A percentile compares a stretch with the other conserved stretches of the same genome.
phyloP scores from a whole-genome alignment of 352 stramenopile species.

The Phytophthora agathidicida region DNA sequence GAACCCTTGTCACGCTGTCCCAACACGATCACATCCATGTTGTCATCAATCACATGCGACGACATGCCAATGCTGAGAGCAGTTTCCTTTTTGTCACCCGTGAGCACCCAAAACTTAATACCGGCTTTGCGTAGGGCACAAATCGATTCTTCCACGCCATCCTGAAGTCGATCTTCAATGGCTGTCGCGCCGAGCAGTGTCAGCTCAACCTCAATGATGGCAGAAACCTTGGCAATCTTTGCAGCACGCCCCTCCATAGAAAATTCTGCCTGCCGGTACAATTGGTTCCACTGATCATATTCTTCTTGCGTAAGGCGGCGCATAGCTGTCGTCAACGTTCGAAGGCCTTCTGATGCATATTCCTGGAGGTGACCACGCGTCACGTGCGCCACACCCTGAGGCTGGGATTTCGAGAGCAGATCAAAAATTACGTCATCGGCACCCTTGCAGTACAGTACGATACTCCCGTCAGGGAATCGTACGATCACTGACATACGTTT shows the following conservation, averaged over 20 bases:
- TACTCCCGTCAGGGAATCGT: slow-evolving; percentile 68
- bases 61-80: slow-evolving; percentile 90
- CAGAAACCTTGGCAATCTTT: slow-evolving; percentile 79
- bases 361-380: slow-evolving; percentile 85
- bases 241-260: slow-evolving; percentile 73
- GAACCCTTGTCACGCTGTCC: slow-evolving; percentile 81
- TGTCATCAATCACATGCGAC: slow-evolving; percentile 89
- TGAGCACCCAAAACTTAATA: slow-evolving; percentile 97
- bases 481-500: slow-evolving; percentile 99
- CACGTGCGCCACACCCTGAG: slow-evolving; percentile 80
- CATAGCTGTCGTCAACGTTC: slow-evolving; percentile 79
- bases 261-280: slow-evolving; percentile 79
- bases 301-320: slow-evolving; percentile 68
- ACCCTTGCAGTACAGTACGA: slow-evolving; percentile 87
- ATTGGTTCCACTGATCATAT: slow-evolving; percentile 75
- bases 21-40: slow-evolving; percentile 91
- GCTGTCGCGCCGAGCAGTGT: slow-evolving; percentile 90
- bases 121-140: slow-evolving; percentile 91
- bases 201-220: slow-evolving; percentile 87
- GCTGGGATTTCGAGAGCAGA: slow-evolving; percentile 62
- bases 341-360: slow-evolving; percentile 78
- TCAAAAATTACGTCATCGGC: slow-evolving; percentile 87
- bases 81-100: slow-evolving; percentile 91
- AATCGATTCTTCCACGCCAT: slow-evolving; percentile 94
- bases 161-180: slow-evolving; percentile 94